These are phyloP conservation scores for Metschnikowia aberdeeniae DNA, from an alignment of 805 yeast species.

Conservation along the genomic window DNA sequence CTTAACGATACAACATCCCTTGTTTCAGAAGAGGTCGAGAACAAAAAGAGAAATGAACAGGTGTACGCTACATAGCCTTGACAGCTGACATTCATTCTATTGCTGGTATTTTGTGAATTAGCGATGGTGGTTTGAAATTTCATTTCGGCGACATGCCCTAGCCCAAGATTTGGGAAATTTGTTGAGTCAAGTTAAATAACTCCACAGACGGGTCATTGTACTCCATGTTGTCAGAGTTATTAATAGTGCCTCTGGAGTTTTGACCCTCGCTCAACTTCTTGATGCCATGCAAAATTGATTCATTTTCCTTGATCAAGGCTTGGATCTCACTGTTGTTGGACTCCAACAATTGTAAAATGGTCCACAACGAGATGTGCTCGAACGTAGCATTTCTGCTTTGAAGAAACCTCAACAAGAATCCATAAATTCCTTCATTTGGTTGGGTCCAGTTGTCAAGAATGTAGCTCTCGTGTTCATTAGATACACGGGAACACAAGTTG, in stretches of 20 bases:
- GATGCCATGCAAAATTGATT: constrained; percentile 50
- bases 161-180: constrained; percentile 53
- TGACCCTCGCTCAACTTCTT: constrained; percentile 43
- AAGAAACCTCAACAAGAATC: constrained; percentile 76
- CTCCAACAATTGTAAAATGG: constrained; percentile 87
- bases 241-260: constrained; percentile 16
- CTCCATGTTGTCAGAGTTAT: constrained; percentile 28
- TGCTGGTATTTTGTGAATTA: neutral
- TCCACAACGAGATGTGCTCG: constrained; percentile 98
- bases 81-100: neutral
- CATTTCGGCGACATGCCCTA: constrained; percentile 9
- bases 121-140: neutral
- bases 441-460: constrained; percentile 74
- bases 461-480: constrained; percentile 65
- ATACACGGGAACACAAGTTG: constrained; percentile 84
- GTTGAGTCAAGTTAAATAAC: constrained; percentile 62
- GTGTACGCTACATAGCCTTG: neutral
- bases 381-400: constrained; percentile 85
- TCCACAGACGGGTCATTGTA: constrained; percentile 62
- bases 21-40: neutral
- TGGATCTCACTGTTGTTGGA: constrained; percentile 67
- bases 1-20: neutral
- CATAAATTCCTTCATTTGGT: constrained; percentile 82
- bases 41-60: neutral
- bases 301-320: constrained; percentile 51